Conservation (phyloP, 768 basidiomycete species). For the Tricholoma sp. region DNA sequence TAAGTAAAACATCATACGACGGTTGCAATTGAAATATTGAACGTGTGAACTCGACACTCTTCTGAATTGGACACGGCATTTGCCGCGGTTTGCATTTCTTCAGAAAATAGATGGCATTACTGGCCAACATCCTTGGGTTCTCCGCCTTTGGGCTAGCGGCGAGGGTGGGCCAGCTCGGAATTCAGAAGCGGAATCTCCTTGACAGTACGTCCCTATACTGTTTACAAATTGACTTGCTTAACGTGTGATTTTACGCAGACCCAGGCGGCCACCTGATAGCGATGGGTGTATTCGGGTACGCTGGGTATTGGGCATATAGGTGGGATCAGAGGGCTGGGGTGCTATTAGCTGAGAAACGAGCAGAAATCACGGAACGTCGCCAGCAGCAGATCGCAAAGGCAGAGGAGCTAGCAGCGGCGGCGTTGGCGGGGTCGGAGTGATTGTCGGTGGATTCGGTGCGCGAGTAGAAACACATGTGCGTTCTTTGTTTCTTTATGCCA, state of each 20-base stretch:
- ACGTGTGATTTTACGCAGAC: slow-evolving; percentile 39
- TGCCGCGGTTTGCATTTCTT: background rate
- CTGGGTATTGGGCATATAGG: slow-evolving; percentile 69
- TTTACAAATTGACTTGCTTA: slow-evolving; percentile 1
- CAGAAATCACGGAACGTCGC: slow-evolving; percentile 51
- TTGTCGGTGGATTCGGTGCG: background rate
- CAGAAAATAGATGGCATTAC: slow-evolving; percentile 47
- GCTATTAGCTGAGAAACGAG: slow-evolving; percentile 59
- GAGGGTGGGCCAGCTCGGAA: slow-evolving; percentile 81
- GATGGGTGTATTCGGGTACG: slow-evolving; percentile 64
- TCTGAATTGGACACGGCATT: too few relatives aligned
- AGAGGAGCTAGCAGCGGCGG: slow-evolving; percentile 23
- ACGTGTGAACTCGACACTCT: too few relatives aligned
- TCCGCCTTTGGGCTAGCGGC: slow-evolving; percentile 79
- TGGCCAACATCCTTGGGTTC: slow-evolving; percentile 70
- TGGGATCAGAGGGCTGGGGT: slow-evolving; percentile 62
- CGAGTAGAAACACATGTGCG: slow-evolving; percentile 9
- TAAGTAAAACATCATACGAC: too few relatives aligned
- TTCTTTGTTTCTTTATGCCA: background rate
- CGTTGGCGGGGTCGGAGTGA: slow-evolving; percentile 12
- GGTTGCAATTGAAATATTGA: too few relatives aligned
- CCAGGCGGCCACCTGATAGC: slow-evolving; percentile 64
- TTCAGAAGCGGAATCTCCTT: slow-evolving; percentile 75
- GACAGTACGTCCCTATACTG: slow-evolving; percentile 54
- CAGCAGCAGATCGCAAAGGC: slow-evolving; percentile 28